Conservation (phyloP, 805 yeast species). For the Suhomyces prunicola region DNA sequence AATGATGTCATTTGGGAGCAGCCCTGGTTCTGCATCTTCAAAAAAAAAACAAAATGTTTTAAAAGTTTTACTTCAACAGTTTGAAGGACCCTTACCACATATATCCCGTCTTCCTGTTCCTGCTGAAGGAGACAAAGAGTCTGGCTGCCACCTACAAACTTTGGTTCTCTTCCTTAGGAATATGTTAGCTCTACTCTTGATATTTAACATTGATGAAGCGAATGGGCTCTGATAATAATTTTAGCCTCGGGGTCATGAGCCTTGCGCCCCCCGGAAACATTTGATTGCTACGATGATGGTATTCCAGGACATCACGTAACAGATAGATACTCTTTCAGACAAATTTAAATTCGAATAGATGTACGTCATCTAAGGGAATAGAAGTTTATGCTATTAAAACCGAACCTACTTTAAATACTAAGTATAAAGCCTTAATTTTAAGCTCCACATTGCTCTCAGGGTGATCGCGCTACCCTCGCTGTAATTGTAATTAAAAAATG, state of each 20-base stretch:
- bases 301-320: background rate
- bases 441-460: background rate
- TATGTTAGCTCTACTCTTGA: background rate
- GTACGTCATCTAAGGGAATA: background rate
- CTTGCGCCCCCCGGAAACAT: background rate
- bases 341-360: background rate
- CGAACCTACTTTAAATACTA: background rate
- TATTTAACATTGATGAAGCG: background rate
- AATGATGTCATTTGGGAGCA: background rate
- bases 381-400: background rate
- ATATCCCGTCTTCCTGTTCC: background rate
- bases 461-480: background rate
- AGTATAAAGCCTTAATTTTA: background rate
- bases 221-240: background rate
- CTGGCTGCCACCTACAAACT: background rate
- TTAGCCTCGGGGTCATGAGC: background rate
- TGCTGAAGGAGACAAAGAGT: background rate
- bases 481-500: background rate
- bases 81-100: background rate
- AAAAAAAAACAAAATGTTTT: too few relatives aligned
- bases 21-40: background rate
- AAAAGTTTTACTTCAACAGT: background rate
- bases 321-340: background rate
- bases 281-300: background rate
- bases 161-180: background rate